Evolutionary conservation across 2,329 filamentous ascomycete species (phyloP).

Genomic region (Rhinocladiella similis): DNA sequence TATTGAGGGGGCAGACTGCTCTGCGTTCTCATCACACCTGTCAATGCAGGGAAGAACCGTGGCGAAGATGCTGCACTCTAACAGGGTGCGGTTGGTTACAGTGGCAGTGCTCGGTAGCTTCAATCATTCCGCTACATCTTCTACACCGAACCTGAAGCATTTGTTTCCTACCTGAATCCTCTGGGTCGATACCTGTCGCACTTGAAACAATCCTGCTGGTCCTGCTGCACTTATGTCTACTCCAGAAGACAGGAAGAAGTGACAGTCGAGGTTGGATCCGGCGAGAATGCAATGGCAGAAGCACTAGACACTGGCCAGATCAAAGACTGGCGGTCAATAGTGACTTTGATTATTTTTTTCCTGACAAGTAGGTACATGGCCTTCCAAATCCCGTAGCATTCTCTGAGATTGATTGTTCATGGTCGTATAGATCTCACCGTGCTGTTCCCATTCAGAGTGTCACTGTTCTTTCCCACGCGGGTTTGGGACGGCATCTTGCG

Average conservation of each 20-base stretch:
- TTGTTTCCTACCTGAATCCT: background rate
- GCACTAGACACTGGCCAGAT: slow-evolving; percentile 57
- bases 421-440: slow-evolving; percentile 61
- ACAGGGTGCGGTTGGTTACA: too few species aligned
- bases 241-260: background rate
- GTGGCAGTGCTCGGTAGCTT: background rate
- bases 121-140: background rate
- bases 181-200: background rate
- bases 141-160: background rate
- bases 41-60: too few species aligned
- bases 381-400: background rate
- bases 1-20: too few species aligned
- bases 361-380: slow-evolving; percentile 61
- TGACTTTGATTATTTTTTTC: slow-evolving; percentile 69
- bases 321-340: slow-evolving; percentile 66
- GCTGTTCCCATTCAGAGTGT: slow-evolving; percentile 67
- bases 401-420: slow-evolving; percentile 1
- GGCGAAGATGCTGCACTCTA: too few species aligned
- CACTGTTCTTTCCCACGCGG: slow-evolving; percentile 58
- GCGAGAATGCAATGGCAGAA: slow-evolving; percentile 30
- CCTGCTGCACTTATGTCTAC: too few species aligned
- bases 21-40: too few species aligned
- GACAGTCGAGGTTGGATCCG: background rate
- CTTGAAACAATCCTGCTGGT: background rate
- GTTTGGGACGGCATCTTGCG: slow-evolving; percentile 50